These are phyloP conservation scores for Ascochyta rabiei DNA, from an alignment of 2,329 filamentous ascomycete genomes.

Conservation along the genomic window DNA sequence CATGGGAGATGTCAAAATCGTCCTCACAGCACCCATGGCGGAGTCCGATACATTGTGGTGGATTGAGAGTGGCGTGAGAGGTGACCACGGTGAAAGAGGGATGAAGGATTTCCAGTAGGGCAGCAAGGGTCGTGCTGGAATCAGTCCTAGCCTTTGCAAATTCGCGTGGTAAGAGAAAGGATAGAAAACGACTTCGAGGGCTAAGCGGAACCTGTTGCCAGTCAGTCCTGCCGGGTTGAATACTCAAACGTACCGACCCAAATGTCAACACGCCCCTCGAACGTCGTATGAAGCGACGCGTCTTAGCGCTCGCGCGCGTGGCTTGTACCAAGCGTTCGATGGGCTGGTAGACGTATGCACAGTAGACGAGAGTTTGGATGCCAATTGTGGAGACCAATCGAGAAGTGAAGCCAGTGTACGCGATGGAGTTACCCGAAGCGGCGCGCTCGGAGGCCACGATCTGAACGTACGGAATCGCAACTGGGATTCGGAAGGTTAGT, in stretches of 20 bases:
- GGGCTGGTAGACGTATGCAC: slow-evolving; percentile 30
- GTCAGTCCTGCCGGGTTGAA: not conserved
- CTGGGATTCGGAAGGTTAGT: slow-evolving; percentile 36
- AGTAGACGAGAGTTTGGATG: slow-evolving; percentile 28
- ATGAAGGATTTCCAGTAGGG: slow-evolving; percentile 36
- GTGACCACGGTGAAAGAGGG: slow-evolving; percentile 38
- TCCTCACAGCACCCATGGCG: slow-evolving; percentile 18
- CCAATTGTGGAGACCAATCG: slow-evolving; percentile 28
- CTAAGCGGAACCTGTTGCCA: slow-evolving; percentile 33
- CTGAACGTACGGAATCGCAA: slow-evolving; percentile 30
- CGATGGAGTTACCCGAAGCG: slow-evolving; percentile 27
- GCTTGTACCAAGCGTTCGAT: slow-evolving; percentile 36
- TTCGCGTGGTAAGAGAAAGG: slow-evolving; percentile 41
- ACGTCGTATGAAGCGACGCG: slow-evolving; percentile 28
- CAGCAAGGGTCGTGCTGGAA: slow-evolving; percentile 35
- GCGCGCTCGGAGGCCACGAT: slow-evolving; percentile 33
- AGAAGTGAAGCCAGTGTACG: slow-evolving; percentile 38
- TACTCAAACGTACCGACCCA: slow-evolving; percentile 23
- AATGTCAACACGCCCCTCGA: slow-evolving; percentile 28
- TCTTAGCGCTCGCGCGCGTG: slow-evolving; percentile 27
- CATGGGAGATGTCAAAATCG: slow-evolving; percentile 35
- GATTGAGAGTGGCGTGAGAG: slow-evolving; percentile 30
- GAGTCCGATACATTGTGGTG: slow-evolving; percentile 25
- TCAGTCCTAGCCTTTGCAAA: slow-evolving; percentile 40
- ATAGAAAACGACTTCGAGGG: slow-evolving; percentile 38